A percentile compares a stretch with the other conserved stretches of the same genome.
Conservation (phyloP, 2,329 filamentous ascomycete species). For the Arthroderma sp. region DNA sequence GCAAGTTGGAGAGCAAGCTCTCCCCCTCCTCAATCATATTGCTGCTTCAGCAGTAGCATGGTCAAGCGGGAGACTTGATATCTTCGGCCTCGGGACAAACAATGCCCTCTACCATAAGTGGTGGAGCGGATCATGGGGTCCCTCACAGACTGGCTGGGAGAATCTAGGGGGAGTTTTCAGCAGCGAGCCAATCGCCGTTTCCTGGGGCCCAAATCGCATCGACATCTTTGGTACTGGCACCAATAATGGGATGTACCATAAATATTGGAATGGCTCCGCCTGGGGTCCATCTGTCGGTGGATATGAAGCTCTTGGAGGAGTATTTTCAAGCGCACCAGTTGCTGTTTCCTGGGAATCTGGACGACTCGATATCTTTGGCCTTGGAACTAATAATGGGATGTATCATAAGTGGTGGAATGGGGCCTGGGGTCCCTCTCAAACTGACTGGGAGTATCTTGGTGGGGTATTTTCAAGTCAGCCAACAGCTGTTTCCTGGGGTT, state of each 20-base stretch:
- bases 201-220: conserved; percentile 16
- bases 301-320: conserved; percentile 11
- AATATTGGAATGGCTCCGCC: conserved; percentile 15
- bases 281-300: conserved; percentile 8
- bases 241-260: conserved; percentile 18
- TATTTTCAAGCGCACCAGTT: conserved; percentile 11
- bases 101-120: conserved; percentile 12
- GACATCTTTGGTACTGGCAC: conserved; percentile 19
- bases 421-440: conserved; percentile 8
- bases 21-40: conserved; percentile 8
- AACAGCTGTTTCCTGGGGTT: conserved; percentile 13
- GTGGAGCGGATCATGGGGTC: conserved; percentile 10
- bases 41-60: conserved; percentile 11
- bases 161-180: conserved; percentile 18
- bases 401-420: conserved; percentile 13
- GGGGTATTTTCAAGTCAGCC: conserved; percentile 12
- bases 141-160: conserved; percentile 16
- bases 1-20: conserved; percentile 4
- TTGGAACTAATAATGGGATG: conserved; percentile 11
- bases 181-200: conserved; percentile 16
- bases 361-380: conserved; percentile 13
- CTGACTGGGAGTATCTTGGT: conserved; percentile 12
- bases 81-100: conserved; percentile 11
- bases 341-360: conserved; percentile 11
- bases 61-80: conserved; percentile 9